Base-by-base conservation (phyloP, 2,329 filamentous ascomycete species). In the Metarhizium anisopliae region DNA sequence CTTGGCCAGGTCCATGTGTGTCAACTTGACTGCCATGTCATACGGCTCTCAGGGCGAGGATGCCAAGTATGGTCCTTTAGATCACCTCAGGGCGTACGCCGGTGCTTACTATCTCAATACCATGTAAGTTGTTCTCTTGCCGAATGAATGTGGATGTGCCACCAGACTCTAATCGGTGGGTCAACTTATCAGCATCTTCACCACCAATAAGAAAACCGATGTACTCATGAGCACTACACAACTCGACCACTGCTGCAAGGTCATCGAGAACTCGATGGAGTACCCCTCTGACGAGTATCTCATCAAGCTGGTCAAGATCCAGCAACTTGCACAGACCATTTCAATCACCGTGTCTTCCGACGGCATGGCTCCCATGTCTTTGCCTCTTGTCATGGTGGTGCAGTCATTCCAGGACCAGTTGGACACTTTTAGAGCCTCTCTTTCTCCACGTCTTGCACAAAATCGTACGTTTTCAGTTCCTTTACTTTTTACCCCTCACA, bases 91-190 rank as follows among this genome's bases (percentile, higher is more conserved):
- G 49, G 75, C 76, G 0, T 78, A 76, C 61, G 70, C 71, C 0
- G 77, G 76, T 2, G 75, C 74, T 4, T 81, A 78, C 56, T 80
- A 80, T 55, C 60, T 80, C 4, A 75, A 77, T 35, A 76, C 77
- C 6, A 61, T 77, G 76, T 78, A 57, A 62, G 74, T 67, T 2
- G 35, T 35, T 13, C 20, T 53, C 43, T 3, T 25, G 20, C 10
- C 20, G 6, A 30, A 30, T 32, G 4, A 29, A 5, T 8, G 2
- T 35, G 25, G 25, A 29, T 35, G 30, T 45, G 7, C 7, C 13
- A 6, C 43, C 20, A 6, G n/a, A 25, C n/a, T 8, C 43, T 47
- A 14, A 38, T 32, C 16, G 8, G 6, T 29, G 32, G 25, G 16
- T 18, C 10, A 42, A 30, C 5, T 6, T 43, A 8, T 7, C 50